Evolutionary conservation across 169 alveolate genomes (phyloP), one percentile per base, ranked within the genome.

Genomic region (Plasmodium inui): DNA sequence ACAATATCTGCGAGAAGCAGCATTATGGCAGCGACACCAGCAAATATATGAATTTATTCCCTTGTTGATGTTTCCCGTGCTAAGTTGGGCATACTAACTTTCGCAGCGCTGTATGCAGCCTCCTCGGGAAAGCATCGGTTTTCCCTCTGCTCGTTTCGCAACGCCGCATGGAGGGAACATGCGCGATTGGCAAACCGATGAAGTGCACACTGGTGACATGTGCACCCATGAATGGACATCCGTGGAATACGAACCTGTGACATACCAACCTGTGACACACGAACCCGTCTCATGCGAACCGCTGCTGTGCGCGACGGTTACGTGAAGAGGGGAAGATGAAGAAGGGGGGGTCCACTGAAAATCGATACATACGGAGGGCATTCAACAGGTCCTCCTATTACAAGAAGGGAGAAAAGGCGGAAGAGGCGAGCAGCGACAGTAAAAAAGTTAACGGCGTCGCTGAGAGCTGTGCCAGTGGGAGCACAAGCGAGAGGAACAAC

Each of bases 351-450:
- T 55, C 82, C 22, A 76, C 19, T 61, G 94, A 88, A 6, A 88
- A 88, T 37, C 34, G 89, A 17, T 88, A 61, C 34, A n/a, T 79
- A 79, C 61, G 89, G 53, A 30, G 89, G 32, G 26, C 74, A 6
- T 79, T 79, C 61, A 88, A 73, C 70, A 76, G 90, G 28, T 78
- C 89, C 26, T 88, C 55, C 19, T 88, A 88, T 61, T 88, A 88
- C 28, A 79, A 88, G 74, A 88, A 79, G 12, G 70, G 67, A 22
- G 94, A 80, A n/a, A 70, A 88, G 50, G 12, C 22, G 4, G 89
- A 88, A 53, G 84, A 88, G 82, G 71, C 46, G 7, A 70, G 32
- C 12, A 79, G 17, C n/a, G 82, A 22, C 14, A 79, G 50, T 14
- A 76, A 46, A 37, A 88, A 76, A 28, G 50, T 37, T 19, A 88